A percentile compares a stretch with the other conserved stretches of the same genome.
These are phyloP conservation scores for Aspergillus sp. DNA, from an alignment of 2,329 filamentous ascomycete genomes.

Conservation along the genomic window DNA sequence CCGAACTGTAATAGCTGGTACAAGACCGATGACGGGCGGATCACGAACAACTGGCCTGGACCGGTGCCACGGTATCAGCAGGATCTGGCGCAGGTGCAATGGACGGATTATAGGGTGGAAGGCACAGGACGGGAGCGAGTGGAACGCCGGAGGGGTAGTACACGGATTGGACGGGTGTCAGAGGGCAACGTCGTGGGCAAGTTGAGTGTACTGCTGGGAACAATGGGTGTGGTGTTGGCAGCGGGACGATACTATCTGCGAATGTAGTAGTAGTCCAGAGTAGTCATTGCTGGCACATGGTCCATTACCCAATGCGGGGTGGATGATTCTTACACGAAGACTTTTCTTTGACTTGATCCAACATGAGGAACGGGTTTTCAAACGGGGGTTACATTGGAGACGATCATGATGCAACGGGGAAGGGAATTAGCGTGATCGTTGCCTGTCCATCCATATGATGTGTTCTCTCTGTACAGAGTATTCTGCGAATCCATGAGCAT, in stretches of 20 bases:
- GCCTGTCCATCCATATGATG: too few relatives aligned
- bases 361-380: too few relatives aligned
- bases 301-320: too few relatives aligned
- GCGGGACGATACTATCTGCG: constrained; percentile 5
- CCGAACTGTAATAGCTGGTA: constrained; percentile 50
- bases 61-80: constrained; percentile 51
- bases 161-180: constrained; percentile 23
- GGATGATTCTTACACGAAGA: too few relatives aligned
- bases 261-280: too few relatives aligned
- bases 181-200: constrained; percentile 30
- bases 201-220: constrained; percentile 53
- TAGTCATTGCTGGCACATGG: too few relatives aligned
- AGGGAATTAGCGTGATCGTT: too few relatives aligned
- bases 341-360: too few relatives aligned
- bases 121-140: constrained; percentile 20
- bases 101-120: constrained; percentile 21
- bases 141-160: constrained; percentile 14
- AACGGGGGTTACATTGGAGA: too few relatives aligned
- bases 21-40: constrained; percentile 45
- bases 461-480: too few relatives aligned
- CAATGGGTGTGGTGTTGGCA: constrained; percentile 62
- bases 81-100: constrained; percentile 20
- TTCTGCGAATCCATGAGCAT: too few relatives aligned
- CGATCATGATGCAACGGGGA: too few relatives aligned
- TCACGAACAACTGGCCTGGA: constrained; percentile 51